Percentiles rank a stretch among this genome's conserved stretches.
Evolutionary conservation across 148 eudicot species (phyloP).

Genomic region (Amaranthus palmeri): DNA sequence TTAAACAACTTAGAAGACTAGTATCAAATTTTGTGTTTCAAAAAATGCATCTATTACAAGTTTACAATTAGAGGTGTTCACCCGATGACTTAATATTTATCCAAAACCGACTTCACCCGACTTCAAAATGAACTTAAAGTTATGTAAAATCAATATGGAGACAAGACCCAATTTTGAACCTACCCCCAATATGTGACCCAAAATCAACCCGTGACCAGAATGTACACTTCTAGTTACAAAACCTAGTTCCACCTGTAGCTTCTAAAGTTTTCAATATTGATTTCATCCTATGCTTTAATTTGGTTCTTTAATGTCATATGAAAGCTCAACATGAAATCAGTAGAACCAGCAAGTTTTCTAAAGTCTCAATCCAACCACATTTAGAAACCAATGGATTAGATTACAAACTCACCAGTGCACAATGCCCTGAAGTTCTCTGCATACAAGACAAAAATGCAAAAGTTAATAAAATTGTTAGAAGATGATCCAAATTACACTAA

Average conservation of each 20-base stretch:
- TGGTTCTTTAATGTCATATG: neutral
- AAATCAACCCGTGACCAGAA: neutral
- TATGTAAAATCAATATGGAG: too few relatives aligned
- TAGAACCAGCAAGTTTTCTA: too few relatives aligned
- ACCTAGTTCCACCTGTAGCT: neutral
- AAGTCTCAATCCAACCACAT: too few relatives aligned
- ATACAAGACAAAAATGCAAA: conserved; percentile 8
- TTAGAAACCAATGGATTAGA: neutral
- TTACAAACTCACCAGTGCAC: conserved; percentile 70
- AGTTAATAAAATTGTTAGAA: conserved; percentile 6
- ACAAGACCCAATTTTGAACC: too few relatives aligned
- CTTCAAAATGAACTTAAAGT: too few relatives aligned
- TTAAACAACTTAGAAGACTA: neutral
- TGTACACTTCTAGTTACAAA: neutral
- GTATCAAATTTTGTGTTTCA: neutral
- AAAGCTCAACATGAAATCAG: neutral
- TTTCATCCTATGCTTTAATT: neutral
- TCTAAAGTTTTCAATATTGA: neutral
- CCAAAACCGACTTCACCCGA: too few relatives aligned
- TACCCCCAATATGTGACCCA: neutral
- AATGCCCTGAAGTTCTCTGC: conserved; percentile 95
- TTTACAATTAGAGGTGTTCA: too few relatives aligned
- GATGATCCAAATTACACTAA: neutral
- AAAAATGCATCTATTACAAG: too few relatives aligned
- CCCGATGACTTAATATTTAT: too few relatives aligned